These are phyloP conservation scores for Colletotrichum gloeosporioides DNA, from an alignment of 2,329 filamentous ascomycete species.

Conservation along the genomic window DNA sequence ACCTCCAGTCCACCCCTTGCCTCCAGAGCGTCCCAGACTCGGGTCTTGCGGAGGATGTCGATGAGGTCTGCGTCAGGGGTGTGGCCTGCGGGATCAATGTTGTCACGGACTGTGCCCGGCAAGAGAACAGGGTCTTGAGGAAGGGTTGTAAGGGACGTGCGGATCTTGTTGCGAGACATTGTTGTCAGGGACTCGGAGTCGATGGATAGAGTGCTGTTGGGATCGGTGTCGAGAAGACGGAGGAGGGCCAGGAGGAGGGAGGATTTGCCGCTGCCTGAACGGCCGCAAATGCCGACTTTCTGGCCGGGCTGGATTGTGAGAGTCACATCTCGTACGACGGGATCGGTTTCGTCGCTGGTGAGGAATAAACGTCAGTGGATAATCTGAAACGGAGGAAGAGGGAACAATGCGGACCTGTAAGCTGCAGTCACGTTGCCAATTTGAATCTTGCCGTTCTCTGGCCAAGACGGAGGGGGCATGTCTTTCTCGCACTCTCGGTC, in stretches of 20 bases:
- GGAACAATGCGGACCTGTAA: conserved; percentile 23
- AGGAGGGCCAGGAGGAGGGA: conserved; percentile 53
- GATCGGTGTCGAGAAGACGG: conserved; percentile 48
- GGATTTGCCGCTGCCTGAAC: conserved; percentile 59
- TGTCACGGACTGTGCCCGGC: conserved; percentile 49
- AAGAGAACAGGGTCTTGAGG: conserved; percentile 55
- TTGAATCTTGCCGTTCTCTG: conserved; percentile 28
- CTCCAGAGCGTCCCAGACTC: conserved; percentile 44
- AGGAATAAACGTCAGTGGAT: conserved; percentile 10
- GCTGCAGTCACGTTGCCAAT: conserved; percentile 30
- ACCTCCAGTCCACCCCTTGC: conserved; percentile 41
- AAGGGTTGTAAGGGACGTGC: conserved; percentile 47
- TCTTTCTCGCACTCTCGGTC: conserved; percentile 18
- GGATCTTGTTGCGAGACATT: conserved; percentile 46
- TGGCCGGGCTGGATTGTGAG: conserved; percentile 38
- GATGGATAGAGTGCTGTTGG: conserved; percentile 38
- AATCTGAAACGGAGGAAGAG: not conserved
- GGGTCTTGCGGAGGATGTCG: conserved; percentile 46
- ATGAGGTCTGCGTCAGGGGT: conserved; percentile 42
- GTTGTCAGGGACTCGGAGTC: conserved; percentile 46
- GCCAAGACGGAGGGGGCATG: conserved; percentile 29
- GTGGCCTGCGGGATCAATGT: conserved; percentile 46
- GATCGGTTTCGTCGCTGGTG: conserved; percentile 25
- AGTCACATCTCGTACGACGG: conserved; percentile 22
- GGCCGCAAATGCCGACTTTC: conserved; percentile 56